A percentile compares a stretch with the other conserved stretches of the same genome.
Conservation (phyloP, 2,329 filamentous ascomycete genomes). For the Apiospora koreana region DNA sequence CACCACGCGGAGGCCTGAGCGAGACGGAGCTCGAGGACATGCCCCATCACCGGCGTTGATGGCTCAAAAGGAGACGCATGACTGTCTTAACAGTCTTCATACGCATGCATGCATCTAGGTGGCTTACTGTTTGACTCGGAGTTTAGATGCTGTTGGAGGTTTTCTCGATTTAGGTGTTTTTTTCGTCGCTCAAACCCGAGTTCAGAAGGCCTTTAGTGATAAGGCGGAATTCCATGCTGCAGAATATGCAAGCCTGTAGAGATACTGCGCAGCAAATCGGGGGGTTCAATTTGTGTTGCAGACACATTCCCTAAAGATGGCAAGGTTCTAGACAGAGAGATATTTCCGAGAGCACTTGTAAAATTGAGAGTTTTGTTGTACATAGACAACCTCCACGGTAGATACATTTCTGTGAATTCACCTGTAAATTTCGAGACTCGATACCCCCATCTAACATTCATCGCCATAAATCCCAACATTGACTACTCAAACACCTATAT, state of each 20-base stretch:
- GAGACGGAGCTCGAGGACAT: slow-evolving; percentile 34
- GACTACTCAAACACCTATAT: too few species aligned
- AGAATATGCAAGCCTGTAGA: background rate
- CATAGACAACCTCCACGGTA: background rate
- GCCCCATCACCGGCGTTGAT: background rate
- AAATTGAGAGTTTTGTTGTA: background rate
- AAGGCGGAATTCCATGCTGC: background rate
- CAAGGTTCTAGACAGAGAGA: background rate
- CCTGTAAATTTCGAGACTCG: background rate
- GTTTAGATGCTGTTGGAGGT: background rate
- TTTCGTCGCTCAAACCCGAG: background rate
- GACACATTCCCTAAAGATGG: background rate
- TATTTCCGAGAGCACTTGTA: background rate
- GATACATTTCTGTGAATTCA: background rate
- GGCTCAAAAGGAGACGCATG: background rate
- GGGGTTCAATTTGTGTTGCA: background rate
- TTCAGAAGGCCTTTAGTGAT: background rate
- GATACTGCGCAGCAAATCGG: background rate
- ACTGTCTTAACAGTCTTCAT: background rate
- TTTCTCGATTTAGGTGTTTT: background rate
- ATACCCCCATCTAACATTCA: background rate
- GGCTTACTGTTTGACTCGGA: background rate
- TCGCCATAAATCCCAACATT: background rate
- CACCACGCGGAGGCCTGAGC: slow-evolving; percentile 24
- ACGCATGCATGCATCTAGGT: background rate